Evolutionary conservation across 2,329 filamentous ascomycete species (phyloP).

Genomic region (Xylaria sp.): DNA sequence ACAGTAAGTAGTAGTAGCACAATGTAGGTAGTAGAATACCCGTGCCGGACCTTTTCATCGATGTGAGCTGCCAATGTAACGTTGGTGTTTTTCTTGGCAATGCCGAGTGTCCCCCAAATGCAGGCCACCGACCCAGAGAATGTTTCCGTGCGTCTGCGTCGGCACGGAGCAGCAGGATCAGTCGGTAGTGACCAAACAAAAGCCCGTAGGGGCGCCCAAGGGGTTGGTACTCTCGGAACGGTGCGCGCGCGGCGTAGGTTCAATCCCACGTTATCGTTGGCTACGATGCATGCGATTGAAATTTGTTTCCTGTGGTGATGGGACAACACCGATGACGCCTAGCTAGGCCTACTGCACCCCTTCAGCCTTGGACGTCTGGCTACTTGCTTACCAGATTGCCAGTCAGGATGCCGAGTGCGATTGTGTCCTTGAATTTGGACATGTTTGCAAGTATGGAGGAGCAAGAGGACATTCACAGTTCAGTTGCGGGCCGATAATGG

Average conservation of each 20-base stretch:
- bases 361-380: neutral
- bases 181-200: constrained; percentile 27
- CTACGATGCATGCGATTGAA: neutral
- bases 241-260: constrained; percentile 8
- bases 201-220: constrained; percentile 34
- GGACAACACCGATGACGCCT: neutral
- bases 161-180: constrained; percentile 35
- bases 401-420: neutral
- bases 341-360: neutral
- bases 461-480: neutral
- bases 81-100: constrained; percentile 19
- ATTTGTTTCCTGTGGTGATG: neutral
- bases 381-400: neutral
- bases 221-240: constrained; percentile 31
- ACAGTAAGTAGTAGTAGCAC: no score
- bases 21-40: neutral
- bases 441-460: neutral
- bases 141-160: constrained; percentile 46
- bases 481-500: neutral
- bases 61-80: constrained; percentile 31
- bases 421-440: no score
- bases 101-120: constrained; percentile 34
- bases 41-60: constrained; percentile 20
- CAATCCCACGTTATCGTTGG: constrained; percentile 1
- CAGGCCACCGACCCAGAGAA: constrained; percentile 45